Evolutionary conservation across 805 yeast species (phyloP).

Genomic region (Sporopachydermia quercuum): DNA sequence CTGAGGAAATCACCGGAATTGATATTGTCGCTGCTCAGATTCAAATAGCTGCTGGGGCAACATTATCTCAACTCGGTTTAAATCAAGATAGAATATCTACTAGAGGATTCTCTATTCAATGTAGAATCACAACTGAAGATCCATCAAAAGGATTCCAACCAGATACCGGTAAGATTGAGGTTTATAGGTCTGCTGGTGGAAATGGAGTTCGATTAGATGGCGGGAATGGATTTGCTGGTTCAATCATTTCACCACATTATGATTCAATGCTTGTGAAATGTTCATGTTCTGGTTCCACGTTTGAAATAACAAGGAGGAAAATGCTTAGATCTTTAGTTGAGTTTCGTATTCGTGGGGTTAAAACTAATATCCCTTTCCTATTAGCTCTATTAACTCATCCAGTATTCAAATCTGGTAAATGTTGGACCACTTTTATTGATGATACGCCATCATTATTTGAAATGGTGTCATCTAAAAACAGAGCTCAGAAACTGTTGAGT

Average conservation of each 20-base stretch:
- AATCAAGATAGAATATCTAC: constrained; percentile 74
- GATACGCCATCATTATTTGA: constrained; percentile 78
- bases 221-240: constrained; percentile 80
- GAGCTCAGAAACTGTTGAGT: constrained; percentile 67
- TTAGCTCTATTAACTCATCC: constrained; percentile 67
- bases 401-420: constrained; percentile 53
- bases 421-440: constrained; percentile 84
- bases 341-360: constrained; percentile 84
- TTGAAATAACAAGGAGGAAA: constrained; percentile 74
- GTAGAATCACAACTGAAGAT: constrained; percentile 82
- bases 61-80: constrained; percentile 63
- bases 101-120: constrained; percentile 78
- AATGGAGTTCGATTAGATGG: constrained; percentile 85
- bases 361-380: constrained; percentile 76
- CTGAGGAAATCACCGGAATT: constrained; percentile 39
- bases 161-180: constrained; percentile 78
- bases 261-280: constrained; percentile 86
- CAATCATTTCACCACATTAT: constrained; percentile 73
- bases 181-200: constrained; percentile 82
- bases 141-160: constrained; percentile 78
- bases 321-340: constrained; percentile 82
- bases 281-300: constrained; percentile 72
- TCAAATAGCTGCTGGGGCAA: constrained; percentile 81
- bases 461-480: constrained; percentile 71
- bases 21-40: constrained; percentile 58